Evolutionary conservation across 2,329 filamentous ascomycete genomes (phyloP).

Genomic region (Colletotrichum sansevieriae): DNA sequence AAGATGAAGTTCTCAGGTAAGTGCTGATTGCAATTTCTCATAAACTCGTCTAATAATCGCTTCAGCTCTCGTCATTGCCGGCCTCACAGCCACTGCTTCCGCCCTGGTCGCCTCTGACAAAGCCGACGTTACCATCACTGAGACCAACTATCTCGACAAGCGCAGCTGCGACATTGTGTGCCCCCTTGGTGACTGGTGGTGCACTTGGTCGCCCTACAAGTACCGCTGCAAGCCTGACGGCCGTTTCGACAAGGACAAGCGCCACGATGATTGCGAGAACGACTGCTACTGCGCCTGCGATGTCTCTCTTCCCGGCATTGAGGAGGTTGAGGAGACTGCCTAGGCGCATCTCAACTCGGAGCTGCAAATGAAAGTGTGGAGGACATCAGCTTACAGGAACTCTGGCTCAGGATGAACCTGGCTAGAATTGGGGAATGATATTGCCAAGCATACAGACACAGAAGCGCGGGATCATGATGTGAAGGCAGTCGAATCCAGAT

Average conservation of each 20-base stretch:
- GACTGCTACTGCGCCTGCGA: conserved; percentile 33
- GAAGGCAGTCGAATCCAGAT: too few species aligned
- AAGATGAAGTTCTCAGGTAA: conserved; percentile 9
- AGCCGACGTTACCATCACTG: neutral
- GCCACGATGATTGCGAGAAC: conserved; percentile 20
- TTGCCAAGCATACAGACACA: too few species aligned
- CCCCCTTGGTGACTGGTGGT: neutral
- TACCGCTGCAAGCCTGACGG: conserved; percentile 11
- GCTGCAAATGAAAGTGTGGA: neutral
- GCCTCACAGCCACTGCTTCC: neutral
- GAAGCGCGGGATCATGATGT: too few species aligned
- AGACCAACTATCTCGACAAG: conserved; percentile 1
- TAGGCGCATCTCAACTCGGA: fast-evolving
- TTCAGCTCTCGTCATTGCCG: neutral
- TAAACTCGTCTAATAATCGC: neutral
- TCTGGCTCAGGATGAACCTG: too few species aligned
- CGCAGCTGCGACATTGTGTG: conserved; percentile 16
- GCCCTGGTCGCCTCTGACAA: neutral
- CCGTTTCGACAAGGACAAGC: conserved; percentile 1
- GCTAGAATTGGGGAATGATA: too few species aligned
- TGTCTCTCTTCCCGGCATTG: conserved; percentile 8
- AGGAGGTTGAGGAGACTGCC: neutral
- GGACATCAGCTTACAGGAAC: too few species aligned
- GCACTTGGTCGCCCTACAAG: conserved; percentile 4
- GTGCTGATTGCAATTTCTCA: fast-evolving